Evolutionary conservation across 805 yeast species (phyloP).

Genomic region (Brettanomyces custersianus): DNA sequence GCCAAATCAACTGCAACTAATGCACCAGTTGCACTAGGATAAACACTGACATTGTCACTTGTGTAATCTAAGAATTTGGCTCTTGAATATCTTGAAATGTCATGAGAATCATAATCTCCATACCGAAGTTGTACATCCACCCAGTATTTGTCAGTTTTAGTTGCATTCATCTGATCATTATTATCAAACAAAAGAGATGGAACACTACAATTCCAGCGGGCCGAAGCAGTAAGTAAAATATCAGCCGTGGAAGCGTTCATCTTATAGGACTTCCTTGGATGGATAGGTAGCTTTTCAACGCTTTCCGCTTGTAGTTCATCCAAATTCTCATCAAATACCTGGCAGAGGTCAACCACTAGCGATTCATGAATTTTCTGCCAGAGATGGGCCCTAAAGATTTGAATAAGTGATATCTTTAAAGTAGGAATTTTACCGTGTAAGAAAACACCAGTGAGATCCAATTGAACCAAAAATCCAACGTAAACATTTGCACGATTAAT

Average conservation of each 20-base stretch:
- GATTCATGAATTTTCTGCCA: slow-evolving; percentile 99
- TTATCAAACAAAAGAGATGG: slow-evolving; percentile 76
- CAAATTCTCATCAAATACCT: slow-evolving; percentile 80
- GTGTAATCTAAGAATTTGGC: slow-evolving; percentile 93
- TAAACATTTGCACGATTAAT: slow-evolving; percentile 96
- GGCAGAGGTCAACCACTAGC: slow-evolving; percentile 87
- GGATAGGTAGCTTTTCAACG: slow-evolving; percentile 87
- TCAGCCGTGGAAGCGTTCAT: slow-evolving; percentile 97
- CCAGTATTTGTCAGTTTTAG: slow-evolving; percentile 72
- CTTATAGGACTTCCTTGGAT: slow-evolving; percentile 93
- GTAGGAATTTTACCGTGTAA: slow-evolving; percentile 98
- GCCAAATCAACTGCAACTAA: slow-evolving; percentile 89
- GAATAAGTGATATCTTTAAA: slow-evolving; percentile 87
- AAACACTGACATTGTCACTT: slow-evolving; percentile 71
- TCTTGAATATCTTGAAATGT: slow-evolving; percentile 85
- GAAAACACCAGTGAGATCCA: slow-evolving; percentile 94
- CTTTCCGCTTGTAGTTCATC: slow-evolving; percentile 75
- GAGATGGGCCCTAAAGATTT: slow-evolving; percentile 92
- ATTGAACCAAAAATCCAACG: slow-evolving; percentile 93
- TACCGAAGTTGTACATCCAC: slow-evolving; percentile 89
- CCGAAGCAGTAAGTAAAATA: slow-evolving; percentile 62
- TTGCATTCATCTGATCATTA: slow-evolving; percentile 43
- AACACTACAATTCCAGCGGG: slow-evolving; percentile 72
- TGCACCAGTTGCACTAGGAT: slow-evolving; percentile 90
- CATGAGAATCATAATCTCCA: slow-evolving; percentile 98